Conservation (phyloP, 2,329 filamentous ascomycete species). For the Phyllosticta citribraziliensis region DNA sequence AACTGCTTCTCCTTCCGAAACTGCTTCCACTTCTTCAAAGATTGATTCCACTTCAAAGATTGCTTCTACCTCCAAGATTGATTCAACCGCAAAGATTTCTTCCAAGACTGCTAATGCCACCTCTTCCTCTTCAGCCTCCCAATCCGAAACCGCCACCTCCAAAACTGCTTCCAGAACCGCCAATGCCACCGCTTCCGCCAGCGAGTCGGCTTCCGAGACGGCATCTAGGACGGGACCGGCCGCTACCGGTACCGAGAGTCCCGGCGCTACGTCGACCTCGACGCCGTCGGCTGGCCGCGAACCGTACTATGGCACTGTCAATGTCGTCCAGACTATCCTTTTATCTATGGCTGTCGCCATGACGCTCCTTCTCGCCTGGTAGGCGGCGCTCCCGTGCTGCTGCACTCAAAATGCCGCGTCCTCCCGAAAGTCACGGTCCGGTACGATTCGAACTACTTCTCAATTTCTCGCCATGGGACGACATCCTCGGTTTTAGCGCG, state of each 20-base stretch:
- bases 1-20: neutral
- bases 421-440: too few relatives aligned
- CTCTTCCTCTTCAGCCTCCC: neutral
- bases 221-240: neutral
- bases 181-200: neutral
- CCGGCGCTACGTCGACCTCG: neutral
- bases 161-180: neutral
- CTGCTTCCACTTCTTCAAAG: neutral
- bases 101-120: too few relatives aligned
- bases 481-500: too few relatives aligned
- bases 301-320: neutral
- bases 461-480: too few relatives aligned
- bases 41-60: too few relatives aligned
- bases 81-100: neutral
- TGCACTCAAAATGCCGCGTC: neutral
- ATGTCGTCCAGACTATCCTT: neutral
- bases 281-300: conserved; percentile 1
- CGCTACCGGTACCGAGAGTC: neutral
- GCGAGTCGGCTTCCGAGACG: neutral
- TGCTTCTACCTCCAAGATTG: neutral
- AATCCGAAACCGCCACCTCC: neutral
- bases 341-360: neutral
- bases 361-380: neutral
- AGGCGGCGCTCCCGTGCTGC: neutral
- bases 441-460: too few relatives aligned